Base-by-base conservation (phyloP, 2,329 filamentous ascomycete species). In the Fusarium sp. region DNA sequence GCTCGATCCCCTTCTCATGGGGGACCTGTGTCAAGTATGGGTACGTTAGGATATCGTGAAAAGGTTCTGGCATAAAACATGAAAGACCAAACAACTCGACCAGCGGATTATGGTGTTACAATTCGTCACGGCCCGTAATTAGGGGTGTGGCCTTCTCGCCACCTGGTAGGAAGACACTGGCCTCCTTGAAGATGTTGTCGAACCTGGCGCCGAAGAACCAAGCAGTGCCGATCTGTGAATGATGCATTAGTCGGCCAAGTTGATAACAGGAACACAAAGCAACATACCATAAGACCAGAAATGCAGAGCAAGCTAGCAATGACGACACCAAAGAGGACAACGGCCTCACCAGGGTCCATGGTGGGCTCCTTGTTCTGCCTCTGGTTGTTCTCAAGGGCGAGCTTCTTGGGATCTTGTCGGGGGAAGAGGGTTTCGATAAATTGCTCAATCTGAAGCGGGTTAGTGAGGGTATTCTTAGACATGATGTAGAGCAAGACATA, bases 401-500 rank as follows among this genome's bases (percentile, higher is more conserved):
- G 82, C 70, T 86, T 85, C 79, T 93, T 91, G 52, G 93, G 89
- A 73, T 94, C 91, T 83, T 98, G 95, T 10, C 91, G 89, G 5
- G 97, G 97, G 90, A 95, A 98, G 77, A 98, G 91, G 6, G 91
- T 92, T 84, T 98, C 96, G 81, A 98, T 97, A 82, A 97, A 98
- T 86, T 97, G 94, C 82, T 98, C 95, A 74, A 98, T 94, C 93
- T 97, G 78, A 5, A 36, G 9, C 2, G 31, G 29, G 68, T 75
- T 69, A 81, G 79, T 54, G 40, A 18, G 16, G 2, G 1, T 10
- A 7, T 6, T 54, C 14, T 9, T 6, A 6, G 5, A 9, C 5
- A 2, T 16, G 22, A 14, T 3, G 2, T 3, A 1, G 20, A 7
- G 1, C 3, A 33, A 61, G 6, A 45, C 74, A 45, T 80, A 96